Base-by-base conservation (phyloP, 2,329 filamentous ascomycete genomes). In the Aspergillus sp. region DNA sequence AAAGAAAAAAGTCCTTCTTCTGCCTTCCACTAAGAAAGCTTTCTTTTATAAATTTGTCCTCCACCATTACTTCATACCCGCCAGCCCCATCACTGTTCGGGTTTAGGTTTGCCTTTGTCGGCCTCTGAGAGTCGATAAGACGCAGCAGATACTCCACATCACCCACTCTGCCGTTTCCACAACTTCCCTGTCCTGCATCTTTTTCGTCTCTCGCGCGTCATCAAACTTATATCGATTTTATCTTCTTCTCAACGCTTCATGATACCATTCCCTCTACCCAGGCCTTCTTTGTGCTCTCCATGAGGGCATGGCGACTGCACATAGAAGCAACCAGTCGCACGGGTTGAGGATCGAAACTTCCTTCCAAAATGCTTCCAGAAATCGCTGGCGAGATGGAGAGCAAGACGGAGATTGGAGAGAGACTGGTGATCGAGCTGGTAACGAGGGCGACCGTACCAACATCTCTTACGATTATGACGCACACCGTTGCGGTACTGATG, bases 321-420 rank as follows among this genome's bases (percentile, higher is more conserved):
- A 72, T 64, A 71, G 68, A 56, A 68, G 67, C 62, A 61, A 33
- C 47, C 66, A 64, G 54, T 61, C 72, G 64, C 67, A 67, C 62
- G 69, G 70, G 51, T 69, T 77, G 69, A 75, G 65, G 65, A 70
- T 77, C 61, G 73, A 76, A 58, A 76, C 74, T 37, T 68, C 69
- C n/a, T 75, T 75, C 57, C 63, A 65, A 24, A 66, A 67, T 54
- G 51, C 55, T 27, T 64, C 66, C 35, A 64, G 62, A 60, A 52
- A 64, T 44, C 63, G 63, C 60, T 70, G 70, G 67, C 52, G 60
- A 46, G 58, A 61, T 54, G 65, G 68, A 54, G 58, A 66, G 64
- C 65, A 63, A 54, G 57, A 62, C 56, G 68, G 64, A 59, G 59
- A 58, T 60, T 14, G 52, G 44, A n/a, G 21, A 21, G 63, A 62